These are phyloP conservation scores for Hypoxylon sp. DNA, from an alignment of 2,329 filamentous ascomycete species.

Conservation along the genomic window DNA sequence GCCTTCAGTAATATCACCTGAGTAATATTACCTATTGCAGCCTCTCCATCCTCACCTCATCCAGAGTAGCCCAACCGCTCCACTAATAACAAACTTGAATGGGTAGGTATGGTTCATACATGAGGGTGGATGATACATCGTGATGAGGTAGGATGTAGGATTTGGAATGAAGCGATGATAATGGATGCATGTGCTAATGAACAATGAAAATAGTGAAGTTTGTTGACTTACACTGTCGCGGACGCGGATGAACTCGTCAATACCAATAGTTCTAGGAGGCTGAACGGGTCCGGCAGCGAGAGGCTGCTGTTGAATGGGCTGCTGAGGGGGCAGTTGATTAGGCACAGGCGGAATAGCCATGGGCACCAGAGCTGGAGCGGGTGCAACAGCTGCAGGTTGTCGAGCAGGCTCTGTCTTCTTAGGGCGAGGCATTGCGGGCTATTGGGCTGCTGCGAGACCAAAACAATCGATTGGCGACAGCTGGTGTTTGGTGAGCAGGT, in stretches of 20 bases:
- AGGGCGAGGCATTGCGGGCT: slow-evolving; percentile 57
- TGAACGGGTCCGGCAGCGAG: slow-evolving; percentile 35
- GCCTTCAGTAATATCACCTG: slow-evolving; percentile 2
- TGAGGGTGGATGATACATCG: neutral
- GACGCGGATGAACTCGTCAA: slow-evolving; percentile 84
- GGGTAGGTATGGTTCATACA: slow-evolving; percentile 27
- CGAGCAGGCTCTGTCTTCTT: slow-evolving; percentile 59
- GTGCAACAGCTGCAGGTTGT: slow-evolving; percentile 56
- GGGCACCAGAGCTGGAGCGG: slow-evolving; percentile 59
- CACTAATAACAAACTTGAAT: neutral
- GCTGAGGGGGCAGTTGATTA: slow-evolving; percentile 37
- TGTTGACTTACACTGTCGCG: slow-evolving; percentile 80
- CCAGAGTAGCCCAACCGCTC: neutral
- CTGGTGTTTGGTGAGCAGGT: neutral
- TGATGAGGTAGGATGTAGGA: neutral
- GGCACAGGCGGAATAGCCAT: slow-evolving; percentile 51
- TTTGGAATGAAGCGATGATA: slow-evolving; percentile 17
- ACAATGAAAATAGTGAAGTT: slow-evolving; percentile 32
- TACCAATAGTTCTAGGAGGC: slow-evolving; percentile 65
- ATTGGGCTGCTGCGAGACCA: neutral
- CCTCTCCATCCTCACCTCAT: neutral
- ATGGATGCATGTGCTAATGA: slow-evolving; percentile 13
- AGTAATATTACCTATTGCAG: slow-evolving; percentile 9
- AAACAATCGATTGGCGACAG: too few relatives aligned
- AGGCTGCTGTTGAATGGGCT: slow-evolving; percentile 47